A percentile compares a stretch with the other conserved stretches of the same genome.
Conservation (phyloP, 306 rosid species). For the Vigna mungo region DNA sequence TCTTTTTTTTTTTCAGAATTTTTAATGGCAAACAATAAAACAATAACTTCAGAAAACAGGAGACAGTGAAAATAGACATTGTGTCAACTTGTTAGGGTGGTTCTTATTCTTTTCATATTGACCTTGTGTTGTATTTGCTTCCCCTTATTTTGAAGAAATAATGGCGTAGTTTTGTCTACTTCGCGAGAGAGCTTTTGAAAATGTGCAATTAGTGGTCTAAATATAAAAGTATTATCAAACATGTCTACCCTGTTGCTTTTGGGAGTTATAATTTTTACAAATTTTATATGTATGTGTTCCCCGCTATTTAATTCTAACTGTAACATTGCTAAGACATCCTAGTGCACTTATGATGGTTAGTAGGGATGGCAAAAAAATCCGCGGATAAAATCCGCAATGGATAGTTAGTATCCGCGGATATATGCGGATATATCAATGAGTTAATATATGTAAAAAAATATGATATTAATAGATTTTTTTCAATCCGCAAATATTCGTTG, state of each 20-base stretch:
- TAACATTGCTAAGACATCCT: conserved; percentile 16
- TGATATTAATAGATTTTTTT: too few species aligned
- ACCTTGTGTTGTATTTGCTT: conserved; percentile 2
- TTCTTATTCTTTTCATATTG: too few species aligned
- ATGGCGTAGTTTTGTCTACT: background rate
- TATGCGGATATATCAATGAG: too few species aligned
- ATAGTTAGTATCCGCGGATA: too few species aligned
- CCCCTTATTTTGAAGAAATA: background rate
- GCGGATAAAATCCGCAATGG: too few species aligned
- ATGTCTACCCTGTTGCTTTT: background rate
- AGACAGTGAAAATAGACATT: background rate
- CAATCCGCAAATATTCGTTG: too few species aligned
- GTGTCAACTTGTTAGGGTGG: too few species aligned
- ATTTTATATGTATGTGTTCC: conserved; percentile 15
- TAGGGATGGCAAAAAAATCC: too few species aligned
- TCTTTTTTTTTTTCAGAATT: background rate
- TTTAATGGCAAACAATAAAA: background rate
- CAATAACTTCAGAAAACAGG: background rate
- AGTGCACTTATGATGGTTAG: conserved; percentile 21
- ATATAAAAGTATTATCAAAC: background rate
- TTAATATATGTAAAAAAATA: too few species aligned
- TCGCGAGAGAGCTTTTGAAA: background rate
- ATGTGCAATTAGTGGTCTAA: background rate
- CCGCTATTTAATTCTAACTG: conserved; percentile 11
- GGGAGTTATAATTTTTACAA: background rate